Percentiles rank a stretch among this genome's conserved stretches.
Conservation (phyloP, 2,329 filamentous ascomycete species). For the Calonectria ilicicola region DNA sequence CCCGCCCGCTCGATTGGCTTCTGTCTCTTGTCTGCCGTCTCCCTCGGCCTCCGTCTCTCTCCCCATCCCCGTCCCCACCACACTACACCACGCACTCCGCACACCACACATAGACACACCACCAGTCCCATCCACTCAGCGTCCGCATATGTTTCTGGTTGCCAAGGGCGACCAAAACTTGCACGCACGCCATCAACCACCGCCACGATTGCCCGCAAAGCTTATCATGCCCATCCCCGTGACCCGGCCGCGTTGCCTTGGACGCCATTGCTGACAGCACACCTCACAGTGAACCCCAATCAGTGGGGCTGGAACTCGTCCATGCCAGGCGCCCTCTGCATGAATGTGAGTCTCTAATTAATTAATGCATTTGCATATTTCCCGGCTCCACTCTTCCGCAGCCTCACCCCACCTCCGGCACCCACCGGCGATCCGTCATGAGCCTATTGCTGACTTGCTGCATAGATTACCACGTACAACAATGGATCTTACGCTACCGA, state of each 20-base stretch:
- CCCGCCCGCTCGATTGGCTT: not conserved
- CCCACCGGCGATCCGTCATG: not conserved
- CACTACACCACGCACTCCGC: not conserved
- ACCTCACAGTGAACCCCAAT: slow-evolving; percentile 63
- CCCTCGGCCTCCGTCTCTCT: too few species aligned
- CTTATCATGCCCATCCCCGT: not conserved
- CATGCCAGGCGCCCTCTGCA: slow-evolving; percentile 57
- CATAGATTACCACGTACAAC: slow-evolving; percentile 61
- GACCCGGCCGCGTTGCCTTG: slow-evolving; percentile 2
- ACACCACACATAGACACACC: not conserved
- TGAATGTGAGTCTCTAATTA: slow-evolving; percentile 59
- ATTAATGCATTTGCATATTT: not conserved
- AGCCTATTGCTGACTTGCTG: slow-evolving; percentile 18
- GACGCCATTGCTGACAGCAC: slow-evolving; percentile 28
- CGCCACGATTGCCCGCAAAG: not conserved
- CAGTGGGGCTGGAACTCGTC: slow-evolving; percentile 62
- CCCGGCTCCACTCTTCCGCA: not conserved
- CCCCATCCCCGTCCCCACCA: not conserved
- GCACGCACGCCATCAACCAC: not conserved
- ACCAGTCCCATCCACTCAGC: not conserved
- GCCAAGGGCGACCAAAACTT: not conserved
- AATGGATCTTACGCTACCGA: slow-evolving; percentile 63
- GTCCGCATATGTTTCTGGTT: not conserved
- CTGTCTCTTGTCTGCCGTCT: too few species aligned
- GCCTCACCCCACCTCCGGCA: slow-evolving; percentile 1